These are phyloP conservation scores for Cyclotella choctawhatcheeana DNA, from an alignment of 108 stramenopile species.

Conservation along the genomic window DNA sequence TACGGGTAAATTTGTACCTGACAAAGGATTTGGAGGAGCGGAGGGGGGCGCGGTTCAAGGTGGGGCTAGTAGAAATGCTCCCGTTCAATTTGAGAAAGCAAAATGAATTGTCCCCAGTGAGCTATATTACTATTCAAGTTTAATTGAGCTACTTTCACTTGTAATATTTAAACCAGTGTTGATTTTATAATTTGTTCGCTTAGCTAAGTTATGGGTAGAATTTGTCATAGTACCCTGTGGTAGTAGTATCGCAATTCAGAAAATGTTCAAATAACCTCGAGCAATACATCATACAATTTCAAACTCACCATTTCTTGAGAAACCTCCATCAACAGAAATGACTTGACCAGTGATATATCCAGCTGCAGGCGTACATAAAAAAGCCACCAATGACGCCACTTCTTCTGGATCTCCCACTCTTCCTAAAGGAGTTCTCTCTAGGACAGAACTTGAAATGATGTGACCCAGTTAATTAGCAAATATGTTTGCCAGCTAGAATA, in stretches of 20 bases:
- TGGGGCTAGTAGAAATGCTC: constrained; percentile 76
- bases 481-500: too few species aligned
- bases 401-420: constrained; percentile 84
- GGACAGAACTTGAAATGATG: constrained; percentile 53
- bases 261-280: not conserved
- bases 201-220: constrained; percentile 18
- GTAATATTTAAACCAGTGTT: not conserved
- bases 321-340: constrained; percentile 94
- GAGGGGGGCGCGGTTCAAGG: constrained; percentile 60
- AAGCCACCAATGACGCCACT: constrained; percentile 87
- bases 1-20: constrained; percentile 85
- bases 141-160: not conserved
- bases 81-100: constrained; percentile 91
- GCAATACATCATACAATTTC: not conserved
- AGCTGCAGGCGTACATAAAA: constrained; percentile 89
- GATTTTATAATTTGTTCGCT: not conserved
- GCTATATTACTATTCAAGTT: not conserved
- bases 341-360: constrained; percentile 95
- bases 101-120: too few species aligned
- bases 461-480: too few species aligned
- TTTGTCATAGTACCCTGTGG: constrained; percentile 19
- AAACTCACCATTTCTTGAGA: constrained; percentile 80
- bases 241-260: too few species aligned
- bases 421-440: constrained; percentile 79
- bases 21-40: constrained; percentile 87